Evolutionary conservation across 176 grass and related monocot genomes (phyloP).

Genomic region (Alloteropsis semialata): DNA sequence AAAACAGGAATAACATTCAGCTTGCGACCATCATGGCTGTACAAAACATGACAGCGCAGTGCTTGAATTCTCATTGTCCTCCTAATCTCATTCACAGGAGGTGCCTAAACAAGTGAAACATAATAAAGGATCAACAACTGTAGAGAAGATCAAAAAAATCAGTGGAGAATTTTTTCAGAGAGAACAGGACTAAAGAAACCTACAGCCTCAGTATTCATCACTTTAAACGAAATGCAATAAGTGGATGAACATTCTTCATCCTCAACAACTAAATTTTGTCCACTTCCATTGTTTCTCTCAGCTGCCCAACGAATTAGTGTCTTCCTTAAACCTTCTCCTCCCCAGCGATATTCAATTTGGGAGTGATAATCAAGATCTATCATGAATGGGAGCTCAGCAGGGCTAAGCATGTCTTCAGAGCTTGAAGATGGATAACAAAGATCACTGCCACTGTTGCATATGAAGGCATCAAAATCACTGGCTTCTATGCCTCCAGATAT

Average conservation of each 20-base stretch:
- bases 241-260: slow-evolving; percentile 63
- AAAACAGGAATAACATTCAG: slow-evolving; percentile 78
- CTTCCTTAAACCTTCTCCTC: slow-evolving; percentile 80
- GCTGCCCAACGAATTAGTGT: slow-evolving; percentile 69
- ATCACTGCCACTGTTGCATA: slow-evolving; percentile 85
- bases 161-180: not conserved
- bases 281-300: slow-evolving; percentile 53
- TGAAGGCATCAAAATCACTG: slow-evolving; percentile 87
- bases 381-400: slow-evolving; percentile 66
- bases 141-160: not conserved
- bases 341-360: slow-evolving; percentile 91
- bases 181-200: slow-evolving; percentile 18
- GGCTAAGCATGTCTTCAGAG: slow-evolving; percentile 67
- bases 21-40: slow-evolving; percentile 88
- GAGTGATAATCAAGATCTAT: slow-evolving; percentile 79
- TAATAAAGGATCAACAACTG: slow-evolving; percentile 7
- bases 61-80: slow-evolving; percentile 87
- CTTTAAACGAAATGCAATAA: slow-evolving; percentile 74
- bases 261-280: slow-evolving; percentile 53
- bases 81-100: slow-evolving; percentile 69
- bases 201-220: slow-evolving; percentile 64
- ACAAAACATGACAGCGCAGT: slow-evolving; percentile 76
- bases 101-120: slow-evolving; percentile 51
- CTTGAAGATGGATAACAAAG: slow-evolving; percentile 68
- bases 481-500: slow-evolving; percentile 47